Evolutionary conservation across 1,284 basidiomycete genomes (phyloP).

Genomic region (Phylloboletellus chloephorus): DNA sequence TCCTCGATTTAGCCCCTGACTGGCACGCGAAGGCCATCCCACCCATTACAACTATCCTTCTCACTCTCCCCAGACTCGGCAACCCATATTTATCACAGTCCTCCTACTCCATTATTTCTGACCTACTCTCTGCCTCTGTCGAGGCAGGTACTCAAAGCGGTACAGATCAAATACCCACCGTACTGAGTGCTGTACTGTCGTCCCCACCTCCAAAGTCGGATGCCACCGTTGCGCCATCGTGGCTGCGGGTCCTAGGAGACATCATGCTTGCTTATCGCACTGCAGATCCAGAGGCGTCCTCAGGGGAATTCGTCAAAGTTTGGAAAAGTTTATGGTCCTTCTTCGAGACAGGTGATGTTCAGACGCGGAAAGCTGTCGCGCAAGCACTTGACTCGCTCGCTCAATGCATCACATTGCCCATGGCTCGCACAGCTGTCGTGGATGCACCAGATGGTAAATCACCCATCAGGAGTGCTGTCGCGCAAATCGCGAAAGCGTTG

Average conservation of each 20-base stretch:
- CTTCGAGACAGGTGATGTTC: constrained; percentile 56
- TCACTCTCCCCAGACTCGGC: constrained; percentile 76
- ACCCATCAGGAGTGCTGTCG: constrained; percentile 57
- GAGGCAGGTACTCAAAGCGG: constrained; percentile 37
- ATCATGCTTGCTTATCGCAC: constrained; percentile 58
- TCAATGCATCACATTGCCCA: constrained; percentile 63
- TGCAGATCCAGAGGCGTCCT: constrained; percentile 45
- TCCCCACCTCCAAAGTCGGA: constrained; percentile 70
- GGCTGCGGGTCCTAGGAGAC: constrained; percentile 69
- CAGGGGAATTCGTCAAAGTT: constrained; percentile 54
- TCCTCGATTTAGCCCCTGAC: constrained; percentile 10
- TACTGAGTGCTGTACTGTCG: constrained; percentile 69
- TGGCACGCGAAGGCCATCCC: constrained; percentile 55
- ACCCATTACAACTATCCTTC: constrained; percentile 61
- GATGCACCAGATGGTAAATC: constrained; percentile 43
- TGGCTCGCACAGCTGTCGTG: constrained; percentile 49
- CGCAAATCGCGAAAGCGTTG: constrained; percentile 60
- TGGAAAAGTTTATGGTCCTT: constrained; percentile 78
- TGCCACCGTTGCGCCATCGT: constrained; percentile 56
- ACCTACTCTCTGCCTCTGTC: constrained; percentile 57
- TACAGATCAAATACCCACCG: constrained; percentile 57
- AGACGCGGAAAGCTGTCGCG: constrained; percentile 58
- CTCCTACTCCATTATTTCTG: constrained; percentile 74
- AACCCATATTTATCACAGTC: constrained; percentile 82
- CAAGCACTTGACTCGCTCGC: constrained; percentile 59